These are phyloP conservation scores for Melastoma malabathricum DNA, from an alignment of 345 rosid genomes.

Conservation along the genomic window DNA sequence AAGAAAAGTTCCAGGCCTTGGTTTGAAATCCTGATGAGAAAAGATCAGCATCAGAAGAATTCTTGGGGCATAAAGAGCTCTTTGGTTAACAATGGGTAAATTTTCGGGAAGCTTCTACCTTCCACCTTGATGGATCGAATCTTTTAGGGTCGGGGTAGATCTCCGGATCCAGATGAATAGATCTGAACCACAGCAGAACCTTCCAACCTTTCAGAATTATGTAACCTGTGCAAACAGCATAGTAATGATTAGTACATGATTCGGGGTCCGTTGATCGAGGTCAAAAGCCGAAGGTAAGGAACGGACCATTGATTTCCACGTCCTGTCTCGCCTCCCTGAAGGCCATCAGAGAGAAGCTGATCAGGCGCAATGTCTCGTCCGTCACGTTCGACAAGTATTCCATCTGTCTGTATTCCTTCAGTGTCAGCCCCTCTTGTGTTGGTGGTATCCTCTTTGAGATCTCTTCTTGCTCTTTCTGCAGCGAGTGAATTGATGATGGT, in stretches of 20 bases:
- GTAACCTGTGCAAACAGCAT: constrained; percentile 18
- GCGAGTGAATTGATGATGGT: not conserved
- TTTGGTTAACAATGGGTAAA: too few species aligned
- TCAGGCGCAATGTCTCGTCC: constrained; percentile 18
- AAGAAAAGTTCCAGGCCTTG: constrained; percentile 33
- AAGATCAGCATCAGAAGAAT: too few species aligned
- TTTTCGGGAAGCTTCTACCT: constrained; percentile 6
- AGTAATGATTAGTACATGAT: too few species aligned
- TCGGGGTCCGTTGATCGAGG: too few species aligned
- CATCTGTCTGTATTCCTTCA: constrained; percentile 15
- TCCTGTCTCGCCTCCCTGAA: constrained; percentile 20
- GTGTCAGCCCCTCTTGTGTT: constrained; percentile 11
- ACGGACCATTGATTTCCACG: constrained; percentile 3
- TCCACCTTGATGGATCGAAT: constrained; percentile 41
- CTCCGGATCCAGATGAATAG: constrained; percentile 31
- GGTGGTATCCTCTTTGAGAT: constrained; percentile 12
- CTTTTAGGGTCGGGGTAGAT: constrained; percentile 19
- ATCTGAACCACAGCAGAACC: constrained; percentile 35
- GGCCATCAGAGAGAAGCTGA: constrained; percentile 7
- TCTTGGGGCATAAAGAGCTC: too few species aligned
- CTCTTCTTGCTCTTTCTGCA: constrained; percentile 23
- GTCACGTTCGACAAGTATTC: constrained; percentile 14
- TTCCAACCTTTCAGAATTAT: constrained; percentile 48
- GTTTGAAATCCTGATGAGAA: constrained; percentile 7
- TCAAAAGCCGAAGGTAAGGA: too few species aligned